phyloP scores from a whole-genome alignment of 2,329 filamentous ascomycete species.

The Alternaria triticimaculans region DNA sequence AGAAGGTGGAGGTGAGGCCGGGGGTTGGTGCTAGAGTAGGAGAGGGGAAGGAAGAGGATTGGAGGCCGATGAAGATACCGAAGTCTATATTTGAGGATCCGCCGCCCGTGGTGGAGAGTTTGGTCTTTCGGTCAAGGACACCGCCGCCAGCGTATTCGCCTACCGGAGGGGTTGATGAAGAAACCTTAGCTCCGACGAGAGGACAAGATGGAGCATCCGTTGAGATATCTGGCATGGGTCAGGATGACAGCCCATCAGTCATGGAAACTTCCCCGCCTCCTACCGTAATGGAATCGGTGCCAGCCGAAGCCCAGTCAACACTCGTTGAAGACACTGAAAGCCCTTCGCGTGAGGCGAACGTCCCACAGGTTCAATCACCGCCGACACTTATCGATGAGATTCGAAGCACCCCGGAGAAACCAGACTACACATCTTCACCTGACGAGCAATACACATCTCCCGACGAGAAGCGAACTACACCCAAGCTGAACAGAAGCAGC shows the following conservation, averaged over 20 bases:
- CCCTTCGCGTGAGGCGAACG: background rate
- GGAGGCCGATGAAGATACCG: conserved; percentile 26
- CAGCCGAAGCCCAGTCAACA: background rate
- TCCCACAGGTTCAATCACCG: background rate
- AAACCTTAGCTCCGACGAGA: fast-evolving
- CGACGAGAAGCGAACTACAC: conserved; percentile 26
- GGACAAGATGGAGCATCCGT: background rate
- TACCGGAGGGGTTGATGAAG: background rate
- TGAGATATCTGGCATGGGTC: background rate
- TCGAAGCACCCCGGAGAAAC: background rate
- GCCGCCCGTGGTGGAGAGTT: conserved; percentile 11
- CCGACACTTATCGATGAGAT: background rate
- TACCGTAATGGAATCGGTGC: background rate
- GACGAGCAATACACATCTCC: background rate
- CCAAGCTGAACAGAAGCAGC: conserved; percentile 30
- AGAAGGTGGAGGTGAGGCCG: conserved; percentile 24
- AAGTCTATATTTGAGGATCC: conserved; percentile 33
- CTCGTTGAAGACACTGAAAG: background rate
- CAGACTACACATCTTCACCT: background rate
- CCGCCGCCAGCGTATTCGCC: conserved; percentile 34
- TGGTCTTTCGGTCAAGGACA: conserved; percentile 14
- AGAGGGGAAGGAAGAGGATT: background rate
- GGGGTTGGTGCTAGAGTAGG: conserved; percentile 14
- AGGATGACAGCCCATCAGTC: background rate
- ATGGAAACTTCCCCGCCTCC: background rate